These are phyloP conservation scores for Russula ochroleuca DNA, from an alignment of 768 basidiomycete species.

Conservation along the genomic window DNA sequence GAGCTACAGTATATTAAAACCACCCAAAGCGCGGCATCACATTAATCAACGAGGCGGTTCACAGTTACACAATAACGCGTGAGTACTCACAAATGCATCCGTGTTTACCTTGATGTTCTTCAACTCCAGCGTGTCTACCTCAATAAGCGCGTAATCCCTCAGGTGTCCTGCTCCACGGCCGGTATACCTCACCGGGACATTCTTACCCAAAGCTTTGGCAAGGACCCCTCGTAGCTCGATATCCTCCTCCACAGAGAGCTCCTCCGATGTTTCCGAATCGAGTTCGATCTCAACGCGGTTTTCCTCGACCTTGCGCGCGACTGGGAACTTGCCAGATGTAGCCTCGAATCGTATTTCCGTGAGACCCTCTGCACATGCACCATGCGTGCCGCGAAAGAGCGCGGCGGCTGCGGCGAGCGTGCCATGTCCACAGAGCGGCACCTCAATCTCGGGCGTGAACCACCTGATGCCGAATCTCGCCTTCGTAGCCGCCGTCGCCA, in stretches of 20 bases:
- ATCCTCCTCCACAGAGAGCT: conserved; percentile 12
- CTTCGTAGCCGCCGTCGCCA: not conserved
- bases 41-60: not conserved
- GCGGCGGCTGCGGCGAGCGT: conserved; percentile 33
- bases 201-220: conserved; percentile 13
- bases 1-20: not conserved
- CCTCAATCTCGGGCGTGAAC: conserved; percentile 32
- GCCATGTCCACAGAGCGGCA: conserved; percentile 35
- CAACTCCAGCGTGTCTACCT: conserved; percentile 29
- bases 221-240: conserved; percentile 14
- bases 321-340: not conserved
- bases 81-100: conserved; percentile 28
- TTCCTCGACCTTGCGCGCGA: conserved; percentile 21
- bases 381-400: not conserved
- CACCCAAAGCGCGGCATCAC: not conserved
- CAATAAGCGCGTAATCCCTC: conserved; percentile 27
- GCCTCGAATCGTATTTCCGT: conserved; percentile 15
- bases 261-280: conserved; percentile 8
- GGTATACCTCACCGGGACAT: conserved; percentile 8
- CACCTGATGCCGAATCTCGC: conserved; percentile 31
- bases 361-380: not conserved
- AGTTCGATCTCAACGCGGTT: conserved; percentile 23
- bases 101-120: conserved; percentile 25
- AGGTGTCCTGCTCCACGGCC: conserved; percentile 13
- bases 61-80: not conserved